Evolutionary conservation across 306 rosid genomes (phyloP).

Genomic region (Herpetospermum pedunculosum): DNA sequence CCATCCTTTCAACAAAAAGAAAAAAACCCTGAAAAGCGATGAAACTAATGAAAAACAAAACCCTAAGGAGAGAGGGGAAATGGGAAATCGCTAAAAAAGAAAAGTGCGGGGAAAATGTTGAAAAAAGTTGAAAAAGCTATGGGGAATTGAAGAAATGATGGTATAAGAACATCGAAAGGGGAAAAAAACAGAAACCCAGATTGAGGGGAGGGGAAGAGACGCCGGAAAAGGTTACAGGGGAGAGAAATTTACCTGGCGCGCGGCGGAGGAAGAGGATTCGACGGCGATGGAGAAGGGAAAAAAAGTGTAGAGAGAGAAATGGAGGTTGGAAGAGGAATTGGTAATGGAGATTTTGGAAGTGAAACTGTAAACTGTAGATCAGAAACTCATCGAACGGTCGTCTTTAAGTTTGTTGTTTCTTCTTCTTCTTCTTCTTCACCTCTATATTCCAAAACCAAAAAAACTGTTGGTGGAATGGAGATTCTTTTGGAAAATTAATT

Average conservation of each 20-base stretch:
- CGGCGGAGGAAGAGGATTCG: not conserved
- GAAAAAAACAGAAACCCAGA: not conserved
- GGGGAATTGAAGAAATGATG: not conserved
- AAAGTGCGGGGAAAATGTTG: no score
- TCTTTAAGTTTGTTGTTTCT: not conserved
- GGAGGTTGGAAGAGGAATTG: not conserved
- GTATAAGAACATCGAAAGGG: not conserved
- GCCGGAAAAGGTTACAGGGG: not conserved
- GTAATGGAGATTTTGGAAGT: not conserved
- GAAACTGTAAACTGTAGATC: constrained; percentile 3
- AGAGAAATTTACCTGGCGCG: not conserved
- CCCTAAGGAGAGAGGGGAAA: not conserved
- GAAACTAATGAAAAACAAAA: not conserved
- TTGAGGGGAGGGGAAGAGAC: not conserved
- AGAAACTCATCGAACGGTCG: not conserved
- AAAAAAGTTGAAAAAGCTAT: no score
- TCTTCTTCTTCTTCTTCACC: not conserved
- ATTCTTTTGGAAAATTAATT: no score
- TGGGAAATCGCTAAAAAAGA: not conserved
- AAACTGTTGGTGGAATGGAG: not conserved
- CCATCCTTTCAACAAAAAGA: no score
- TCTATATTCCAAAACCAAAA: not conserved
- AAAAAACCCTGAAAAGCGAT: not conserved
- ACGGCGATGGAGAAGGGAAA: not conserved
- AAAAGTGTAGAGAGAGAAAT: not conserved